phyloP scores from a whole-genome alignment of 2,329 filamentous ascomycete genomes.

The Periconia macrospinosa region DNA sequence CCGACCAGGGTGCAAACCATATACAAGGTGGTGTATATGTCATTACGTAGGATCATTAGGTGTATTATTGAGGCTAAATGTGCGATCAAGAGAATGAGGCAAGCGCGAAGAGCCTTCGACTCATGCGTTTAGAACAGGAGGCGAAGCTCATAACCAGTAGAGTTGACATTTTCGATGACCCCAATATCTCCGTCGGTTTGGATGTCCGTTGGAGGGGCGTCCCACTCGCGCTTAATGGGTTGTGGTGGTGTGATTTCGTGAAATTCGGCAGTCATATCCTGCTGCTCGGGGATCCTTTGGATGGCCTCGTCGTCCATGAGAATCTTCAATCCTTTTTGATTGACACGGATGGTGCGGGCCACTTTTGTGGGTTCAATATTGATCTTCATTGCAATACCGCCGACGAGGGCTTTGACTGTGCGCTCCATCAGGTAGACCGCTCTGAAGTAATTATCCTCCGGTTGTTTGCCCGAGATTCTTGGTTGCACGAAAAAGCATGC shows the following conservation, averaged over 20 bases:
- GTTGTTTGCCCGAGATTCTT: slow-evolving; percentile 51
- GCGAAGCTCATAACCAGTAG: slow-evolving; percentile 53
- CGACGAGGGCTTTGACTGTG: slow-evolving; percentile 72
- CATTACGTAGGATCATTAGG: slow-evolving; percentile 30
- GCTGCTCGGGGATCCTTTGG: slow-evolving; percentile 79
- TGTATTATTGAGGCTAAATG: slow-evolving; percentile 1
- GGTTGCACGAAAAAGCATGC: slow-evolving; percentile 85
- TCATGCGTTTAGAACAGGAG: slow-evolving; percentile 46
- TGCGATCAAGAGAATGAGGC: slow-evolving; percentile 7
- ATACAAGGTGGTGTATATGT: slow-evolving; percentile 35
- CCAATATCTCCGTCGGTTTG: slow-evolving; percentile 53
- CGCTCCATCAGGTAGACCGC: slow-evolving; percentile 84
- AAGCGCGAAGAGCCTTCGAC: slow-evolving; percentile 1
- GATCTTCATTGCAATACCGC: slow-evolving; percentile 76
- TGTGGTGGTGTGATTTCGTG: slow-evolving; percentile 61
- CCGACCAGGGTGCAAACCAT: slow-evolving; percentile 19
- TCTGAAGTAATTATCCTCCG: slow-evolving; percentile 70
- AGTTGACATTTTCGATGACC: slow-evolving; percentile 47
- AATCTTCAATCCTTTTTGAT: slow-evolving; percentile 75
- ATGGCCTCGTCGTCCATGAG: slow-evolving; percentile 91
- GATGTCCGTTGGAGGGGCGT: slow-evolving; percentile 50
- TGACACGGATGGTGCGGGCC: slow-evolving; percentile 70
- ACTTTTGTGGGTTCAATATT: slow-evolving; percentile 74
- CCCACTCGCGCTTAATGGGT: slow-evolving; percentile 57
- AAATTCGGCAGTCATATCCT: slow-evolving; percentile 79